Evolutionary conservation across 257 asterid species (phyloP), one percentile per base, ranked within the genome.

Genomic region (Solanum rostratum): DNA sequence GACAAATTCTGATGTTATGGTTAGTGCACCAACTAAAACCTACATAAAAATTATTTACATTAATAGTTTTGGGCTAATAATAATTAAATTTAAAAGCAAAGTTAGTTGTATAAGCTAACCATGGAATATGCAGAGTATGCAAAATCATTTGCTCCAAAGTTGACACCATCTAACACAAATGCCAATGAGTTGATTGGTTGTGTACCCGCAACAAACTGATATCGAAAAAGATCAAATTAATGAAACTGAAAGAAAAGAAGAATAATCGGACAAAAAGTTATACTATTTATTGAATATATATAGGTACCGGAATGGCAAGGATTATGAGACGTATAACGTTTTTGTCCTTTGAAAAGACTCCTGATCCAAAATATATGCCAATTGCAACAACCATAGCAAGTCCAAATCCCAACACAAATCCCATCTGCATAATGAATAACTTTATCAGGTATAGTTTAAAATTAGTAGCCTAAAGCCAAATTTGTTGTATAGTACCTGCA

Each of bases 71-170:
- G 14, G 15, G 16, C n/a, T n/a, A n/a, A 1, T 2, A 11, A 6
- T 46, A 7, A 43, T 24, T 7, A 14, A 22, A 74, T 22, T 73
- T 4, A 74, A 46, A 2, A 7, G 43, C 24, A 22, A 22, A 24
- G 19, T 74, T 14, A n/a, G 80, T 24, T 2, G 41, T 45, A 6
- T 13, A 16, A 53, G 24, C 8, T 79, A 88, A 95, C 98, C 99
- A 95, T 95, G 88, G 99, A 95, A 88, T 94, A 95, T 30, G 98
- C 99, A 37, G 99, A 91, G 85, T 91, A 95, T 10, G 96, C 98
- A 81, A 95, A 95, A 65, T 94, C 99, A 2, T 94, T 94, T 24
- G 98, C 98, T 80, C 99, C 99, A 71, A 93, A 96, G 84, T 94
- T 96, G 49, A 96, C 93, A 13, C 99, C 99, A 6, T 96, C 98